phyloP scores from a whole-genome alignment of 495 filamentous ascomycete genomes.

The Platismatia glauca region DNA sequence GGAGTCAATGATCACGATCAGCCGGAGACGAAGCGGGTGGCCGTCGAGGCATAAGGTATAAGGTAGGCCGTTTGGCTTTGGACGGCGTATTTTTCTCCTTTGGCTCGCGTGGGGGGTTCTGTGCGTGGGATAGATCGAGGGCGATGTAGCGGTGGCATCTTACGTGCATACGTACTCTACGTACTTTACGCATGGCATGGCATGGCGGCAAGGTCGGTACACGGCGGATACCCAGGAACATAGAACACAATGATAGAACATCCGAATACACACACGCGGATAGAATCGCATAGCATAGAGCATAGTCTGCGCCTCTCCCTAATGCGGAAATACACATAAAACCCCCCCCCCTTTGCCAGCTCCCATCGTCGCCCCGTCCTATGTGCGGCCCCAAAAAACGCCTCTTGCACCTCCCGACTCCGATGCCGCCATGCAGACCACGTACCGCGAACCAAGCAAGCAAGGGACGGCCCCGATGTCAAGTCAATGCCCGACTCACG shows the following conservation, averaged over 20 bases:
- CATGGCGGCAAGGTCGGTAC: background rate
- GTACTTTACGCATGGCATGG: background rate
- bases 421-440: no score
- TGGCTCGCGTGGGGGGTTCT: background rate
- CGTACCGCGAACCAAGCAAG: no score
- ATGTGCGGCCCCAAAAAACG: no score
- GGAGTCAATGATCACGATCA: background rate
- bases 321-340: no score
- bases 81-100: background rate
- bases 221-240: background rate
- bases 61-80: background rate
- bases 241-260: background rate
- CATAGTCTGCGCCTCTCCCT: no score
- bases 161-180: background rate
- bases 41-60: constrained; percentile 5
- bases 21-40: constrained; percentile 15
- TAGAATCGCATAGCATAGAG: background rate
- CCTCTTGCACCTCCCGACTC: no score
- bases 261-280: background rate
- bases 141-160: background rate
- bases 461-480: no score
- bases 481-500: no score
- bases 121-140: background rate
- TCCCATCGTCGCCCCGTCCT: background rate
- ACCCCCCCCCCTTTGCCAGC: no score